These are phyloP conservation scores for Coemansia sp. DNA, from an alignment of 192 early-diverging fungal species.

Conservation along the genomic window DNA sequence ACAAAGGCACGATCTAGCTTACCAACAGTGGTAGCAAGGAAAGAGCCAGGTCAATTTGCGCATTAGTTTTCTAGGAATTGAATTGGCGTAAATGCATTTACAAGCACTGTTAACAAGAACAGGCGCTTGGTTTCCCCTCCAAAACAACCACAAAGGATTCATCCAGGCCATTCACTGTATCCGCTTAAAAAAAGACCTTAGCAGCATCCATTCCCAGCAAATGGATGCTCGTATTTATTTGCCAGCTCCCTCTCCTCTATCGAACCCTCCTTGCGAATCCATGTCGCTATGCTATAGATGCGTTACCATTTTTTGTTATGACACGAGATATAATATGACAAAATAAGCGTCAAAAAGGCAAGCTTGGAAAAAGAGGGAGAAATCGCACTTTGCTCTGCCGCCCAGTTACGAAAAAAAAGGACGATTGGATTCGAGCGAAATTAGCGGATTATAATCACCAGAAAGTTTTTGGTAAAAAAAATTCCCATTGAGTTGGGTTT, in stretches of 20 bases:
- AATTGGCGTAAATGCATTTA: background rate
- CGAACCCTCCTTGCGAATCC: background rate
- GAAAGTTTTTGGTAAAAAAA: background rate
- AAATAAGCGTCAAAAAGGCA: conserved; percentile 2
- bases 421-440: background rate
- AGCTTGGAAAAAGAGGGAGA: background rate
- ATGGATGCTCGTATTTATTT: too few relatives aligned
- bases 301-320: conserved; percentile 1
- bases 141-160: background rate
- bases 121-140: background rate
- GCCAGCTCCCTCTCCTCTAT: background rate
- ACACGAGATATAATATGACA: conserved; percentile 2
- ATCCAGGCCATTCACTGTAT: background rate
- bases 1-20: too few relatives aligned
- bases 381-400: background rate
- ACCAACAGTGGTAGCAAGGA: too few relatives aligned
- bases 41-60: too few relatives aligned
- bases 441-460: background rate
- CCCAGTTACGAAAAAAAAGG: background rate
- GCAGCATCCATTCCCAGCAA: background rate
- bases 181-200: background rate
- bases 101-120: background rate
- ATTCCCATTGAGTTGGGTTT: background rate
- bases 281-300: background rate
- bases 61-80: background rate